Percentiles rank a stretch among this genome's conserved stretches.
phyloP scores from a whole-genome alignment of 1,284 basidiomycete species.

The Pterula multifida region DNA sequence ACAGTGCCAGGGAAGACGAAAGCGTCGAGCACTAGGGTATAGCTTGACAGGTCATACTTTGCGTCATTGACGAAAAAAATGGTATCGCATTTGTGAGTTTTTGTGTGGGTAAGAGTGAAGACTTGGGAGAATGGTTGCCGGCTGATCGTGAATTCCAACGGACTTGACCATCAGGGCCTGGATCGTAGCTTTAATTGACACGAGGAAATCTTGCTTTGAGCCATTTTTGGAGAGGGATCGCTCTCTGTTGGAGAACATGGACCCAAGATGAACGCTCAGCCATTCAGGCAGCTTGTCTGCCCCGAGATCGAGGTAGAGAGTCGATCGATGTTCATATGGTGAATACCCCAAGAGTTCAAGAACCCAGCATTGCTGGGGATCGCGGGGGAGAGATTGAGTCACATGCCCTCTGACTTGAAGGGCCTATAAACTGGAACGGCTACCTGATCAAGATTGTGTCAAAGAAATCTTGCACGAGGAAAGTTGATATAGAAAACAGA shows the following conservation, averaged over 20 bases:
- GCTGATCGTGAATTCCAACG: conserved; percentile 11
- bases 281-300: conserved; percentile 9
- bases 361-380: conserved; percentile 4
- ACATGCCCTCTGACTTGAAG: conserved; percentile 18
- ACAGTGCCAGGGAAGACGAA: conserved; percentile 16
- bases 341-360: conserved; percentile 18
- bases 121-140: conserved; percentile 6
- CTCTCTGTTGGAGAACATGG: conserved; percentile 20
- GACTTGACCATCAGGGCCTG: conserved; percentile 14
- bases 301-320: conserved; percentile 13
- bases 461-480: too few relatives aligned
- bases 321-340: conserved; percentile 15
- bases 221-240: conserved; percentile 13
- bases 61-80: conserved; percentile 17
- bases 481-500: conserved; percentile 9
- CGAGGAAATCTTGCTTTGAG: conserved; percentile 12
- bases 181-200: conserved; percentile 17
- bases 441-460: conserved; percentile 15
- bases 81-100: conserved; percentile 14
- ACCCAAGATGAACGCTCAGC: conserved; percentile 16
- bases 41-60: conserved; percentile 17
- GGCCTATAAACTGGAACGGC: conserved; percentile 15
- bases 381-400: conserved; percentile 16
- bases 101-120: conserved; percentile 12
- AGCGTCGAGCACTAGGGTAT: conserved; percentile 21